These are phyloP conservation scores for Lichtheimia corymbifera DNA, from an alignment of 371 early-diverging fungal species.

Conservation along the genomic window DNA sequence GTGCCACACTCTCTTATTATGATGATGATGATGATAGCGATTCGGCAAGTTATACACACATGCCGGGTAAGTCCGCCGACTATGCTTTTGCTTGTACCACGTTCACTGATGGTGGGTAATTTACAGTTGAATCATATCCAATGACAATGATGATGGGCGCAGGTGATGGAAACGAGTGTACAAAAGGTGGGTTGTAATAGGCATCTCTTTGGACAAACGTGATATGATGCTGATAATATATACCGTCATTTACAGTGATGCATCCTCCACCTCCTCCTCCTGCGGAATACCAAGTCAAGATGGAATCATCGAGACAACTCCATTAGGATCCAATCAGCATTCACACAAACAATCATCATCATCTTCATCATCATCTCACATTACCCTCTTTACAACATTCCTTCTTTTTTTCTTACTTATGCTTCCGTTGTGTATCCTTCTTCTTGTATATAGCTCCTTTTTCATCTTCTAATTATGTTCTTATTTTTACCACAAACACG, in stretches of 20 bases:
- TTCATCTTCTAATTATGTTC: background rate
- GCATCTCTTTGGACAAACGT: too few relatives aligned
- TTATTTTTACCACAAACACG: background rate
- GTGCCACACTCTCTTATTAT: background rate
- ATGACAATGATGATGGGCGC: too few relatives aligned
- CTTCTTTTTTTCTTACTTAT: background rate
- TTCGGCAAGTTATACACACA: background rate
- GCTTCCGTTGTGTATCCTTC: conserved; percentile 2
- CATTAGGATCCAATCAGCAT: background rate
- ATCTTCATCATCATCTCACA: background rate
- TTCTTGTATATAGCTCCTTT: too few relatives aligned
- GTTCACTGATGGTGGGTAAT: background rate
- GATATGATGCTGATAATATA: too few relatives aligned
- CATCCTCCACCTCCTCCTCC: too few relatives aligned
- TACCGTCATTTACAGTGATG: too few relatives aligned
- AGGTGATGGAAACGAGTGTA: too few relatives aligned
- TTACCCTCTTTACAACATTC: background rate
- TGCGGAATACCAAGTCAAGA: background rate
- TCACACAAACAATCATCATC: background rate
- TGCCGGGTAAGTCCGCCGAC: conserved; percentile 4
- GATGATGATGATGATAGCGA: conserved; percentile 1
- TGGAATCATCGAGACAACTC: background rate
- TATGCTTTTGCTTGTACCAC: background rate
- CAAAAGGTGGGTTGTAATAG: too few relatives aligned
- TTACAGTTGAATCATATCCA: too few relatives aligned